phyloP scores from a whole-genome alignment of 768 basidiomycete species.

The Podaxis carcinomalis region DNA sequence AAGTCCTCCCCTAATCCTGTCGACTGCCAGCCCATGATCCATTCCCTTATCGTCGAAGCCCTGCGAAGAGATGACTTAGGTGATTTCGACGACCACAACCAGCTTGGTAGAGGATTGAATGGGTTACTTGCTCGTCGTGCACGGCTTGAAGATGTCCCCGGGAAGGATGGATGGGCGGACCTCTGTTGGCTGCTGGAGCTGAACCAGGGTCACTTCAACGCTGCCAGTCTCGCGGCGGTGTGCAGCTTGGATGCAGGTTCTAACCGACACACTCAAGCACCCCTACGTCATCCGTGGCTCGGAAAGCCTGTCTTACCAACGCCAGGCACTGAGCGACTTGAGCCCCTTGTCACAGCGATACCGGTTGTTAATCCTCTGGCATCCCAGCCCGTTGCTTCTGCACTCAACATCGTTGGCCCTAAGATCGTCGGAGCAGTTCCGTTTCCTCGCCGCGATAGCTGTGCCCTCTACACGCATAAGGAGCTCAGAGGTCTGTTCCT shows the following conservation, averaged over 20 bases:
- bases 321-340: conserved; percentile 18
- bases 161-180: conserved; percentile 20
- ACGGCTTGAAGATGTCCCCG: conserved; percentile 13
- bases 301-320: conserved; percentile 18
- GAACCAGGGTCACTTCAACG: conserved; percentile 24
- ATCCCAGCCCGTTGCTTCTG: background rate
- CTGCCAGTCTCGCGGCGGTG: conserved; percentile 18
- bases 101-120: conserved; percentile 19
- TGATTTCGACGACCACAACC: conserved; percentile 12
- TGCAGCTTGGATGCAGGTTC: conserved; percentile 14
- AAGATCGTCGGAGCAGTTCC: background rate
- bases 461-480: conserved; percentile 12
- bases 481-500: conserved; percentile 10
- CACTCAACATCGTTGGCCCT: conserved; percentile 14
- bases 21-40: conserved; percentile 16
- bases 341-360: conserved; percentile 19
- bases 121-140: conserved; percentile 20
- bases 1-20: conserved; percentile 16
- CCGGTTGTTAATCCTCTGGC: conserved; percentile 12
- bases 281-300: conserved; percentile 15
- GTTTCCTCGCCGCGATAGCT: conserved; percentile 8
- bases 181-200: conserved; percentile 20
- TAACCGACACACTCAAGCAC: background rate
- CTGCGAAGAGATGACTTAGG: conserved; percentile 18
- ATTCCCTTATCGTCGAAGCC: conserved; percentile 19